Evolutionary conservation across 345 rosid genomes (phyloP), one percentile per base, ranked within the genome.

Genomic region (Anacardium occidentale): DNA sequence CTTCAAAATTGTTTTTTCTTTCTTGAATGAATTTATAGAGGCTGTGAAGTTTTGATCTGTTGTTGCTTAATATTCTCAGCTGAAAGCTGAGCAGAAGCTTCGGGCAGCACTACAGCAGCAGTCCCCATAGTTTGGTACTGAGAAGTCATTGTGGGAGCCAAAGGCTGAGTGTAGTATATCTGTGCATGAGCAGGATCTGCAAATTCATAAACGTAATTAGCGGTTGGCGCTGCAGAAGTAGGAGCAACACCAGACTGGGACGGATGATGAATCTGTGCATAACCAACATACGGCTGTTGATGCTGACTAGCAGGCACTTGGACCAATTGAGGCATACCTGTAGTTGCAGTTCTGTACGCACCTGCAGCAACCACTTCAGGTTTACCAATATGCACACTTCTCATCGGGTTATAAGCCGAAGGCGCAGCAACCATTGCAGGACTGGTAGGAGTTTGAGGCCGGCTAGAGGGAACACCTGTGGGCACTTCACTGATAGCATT

Each of bases 71-170:
- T 73, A 77, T 77, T 86, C 58, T 91, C 97, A 18, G 69, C 59
- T 7, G 88, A 78, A 73, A 81, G 77, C 81, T 82, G 87, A 54
- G 78, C 59, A 74, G 92, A 80, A 59, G 79, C 83, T 62, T 91
- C 92, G 5, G 90, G 82, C 80, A 89, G 47, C 50, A 68, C 83
- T 67, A 77, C 84, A 60, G 81, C 81, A 69, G 84, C 77, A 48
- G 78, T 80, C 14, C 83, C 77, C 90, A 90, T 87, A 65, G 99
- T 95, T 74, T 95, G 99, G 79, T 92, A 95, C 81, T 89, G 99
- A 58, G 92, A 83, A 68, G 90, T 85, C 78, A 88, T 76, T 25
- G 85, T 51, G 25, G 86, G 89, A 12, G 87, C 89, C 75, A 86
- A 25, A 75, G 88, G 91, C 78, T 87, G 99, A n/a, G 96, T 81